Evolutionary conservation across 306 rosid species (phyloP).

Genomic region (Mucuna pruriens): DNA sequence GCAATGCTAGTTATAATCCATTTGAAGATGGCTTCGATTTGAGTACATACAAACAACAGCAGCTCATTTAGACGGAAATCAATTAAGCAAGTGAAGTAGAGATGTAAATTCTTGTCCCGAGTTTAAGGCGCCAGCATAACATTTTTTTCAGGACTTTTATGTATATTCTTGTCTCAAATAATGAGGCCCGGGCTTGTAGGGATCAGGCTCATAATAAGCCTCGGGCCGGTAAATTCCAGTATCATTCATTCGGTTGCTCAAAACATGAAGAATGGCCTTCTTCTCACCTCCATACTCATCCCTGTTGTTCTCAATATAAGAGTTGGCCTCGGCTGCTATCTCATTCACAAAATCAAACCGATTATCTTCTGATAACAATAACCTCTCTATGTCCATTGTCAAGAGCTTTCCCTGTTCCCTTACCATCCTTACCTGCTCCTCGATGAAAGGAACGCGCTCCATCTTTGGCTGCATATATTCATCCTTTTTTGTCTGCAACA

Average conservation of each 20-base stretch:
- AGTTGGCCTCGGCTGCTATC: conserved; percentile 85
- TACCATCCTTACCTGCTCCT: conserved; percentile 86
- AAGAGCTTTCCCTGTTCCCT: conserved; percentile 75
- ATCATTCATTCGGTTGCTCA: conserved; percentile 84
- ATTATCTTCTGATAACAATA: conserved; percentile 80
- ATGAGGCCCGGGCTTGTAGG: conserved; percentile 78
- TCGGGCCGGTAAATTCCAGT: conserved; percentile 77
- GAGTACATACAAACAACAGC: conserved; percentile 26
- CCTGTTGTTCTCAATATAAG: conserved; percentile 72
- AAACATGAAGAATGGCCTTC: conserved; percentile 91
- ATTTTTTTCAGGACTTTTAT: conserved; percentile 28
- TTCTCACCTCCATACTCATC: conserved; percentile 84
- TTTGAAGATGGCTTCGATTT: conserved; percentile 1
- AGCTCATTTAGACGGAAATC: neutral
- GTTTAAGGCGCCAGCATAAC: conserved; percentile 18
- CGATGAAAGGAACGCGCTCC: conserved; percentile 87
- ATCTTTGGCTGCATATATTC: conserved; percentile 51
- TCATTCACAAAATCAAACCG: conserved; percentile 87
- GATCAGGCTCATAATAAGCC: conserved; percentile 81
- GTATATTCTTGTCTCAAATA: conserved; percentile 64
- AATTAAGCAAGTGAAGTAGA: conserved; percentile 2
- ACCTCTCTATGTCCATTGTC: conserved; percentile 72
- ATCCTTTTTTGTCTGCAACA: conserved; percentile 71
- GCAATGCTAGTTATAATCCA: neutral
- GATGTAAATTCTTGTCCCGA: neutral